Conservation (phyloP, 169 alveolate genomes). For the Plasmodium inui region DNA sequence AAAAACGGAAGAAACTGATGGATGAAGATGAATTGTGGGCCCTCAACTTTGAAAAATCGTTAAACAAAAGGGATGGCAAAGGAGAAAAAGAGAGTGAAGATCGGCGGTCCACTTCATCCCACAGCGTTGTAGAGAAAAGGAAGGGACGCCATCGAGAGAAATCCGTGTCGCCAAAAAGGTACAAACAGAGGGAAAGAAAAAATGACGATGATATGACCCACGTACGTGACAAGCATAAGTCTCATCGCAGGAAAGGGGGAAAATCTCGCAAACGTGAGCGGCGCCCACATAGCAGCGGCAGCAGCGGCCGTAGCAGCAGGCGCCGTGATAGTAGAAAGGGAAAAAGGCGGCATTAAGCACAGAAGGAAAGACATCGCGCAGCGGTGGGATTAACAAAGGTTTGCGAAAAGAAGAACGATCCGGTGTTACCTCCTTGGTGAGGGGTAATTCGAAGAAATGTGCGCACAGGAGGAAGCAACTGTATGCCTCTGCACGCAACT, state of each 20-base stretch:
- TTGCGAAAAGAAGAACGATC: not conserved
- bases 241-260: not conserved
- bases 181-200: slow-evolving; percentile 5
- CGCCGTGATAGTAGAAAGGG: not conserved
- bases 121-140: not conserved
- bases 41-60: slow-evolving; percentile 82
- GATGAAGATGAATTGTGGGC: slow-evolving; percentile 88
- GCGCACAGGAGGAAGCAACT: not conserved
- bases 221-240: slow-evolving; percentile 2
- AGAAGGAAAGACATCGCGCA: not conserved
- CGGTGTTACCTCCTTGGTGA: not conserved
- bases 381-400: not conserved
- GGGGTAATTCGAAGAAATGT: not conserved
- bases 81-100: slow-evolving; percentile 5
- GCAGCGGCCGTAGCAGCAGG: not conserved
- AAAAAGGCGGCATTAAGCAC: not conserved
- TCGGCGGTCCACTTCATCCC: slow-evolving; percentile 11
- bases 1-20: slow-evolving; percentile 47
- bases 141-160: slow-evolving; percentile 41
- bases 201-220: slow-evolving; percentile 9
- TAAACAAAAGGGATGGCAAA: slow-evolving; percentile 19
- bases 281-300: not conserved
- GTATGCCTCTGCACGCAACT: not conserved
- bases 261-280: not conserved
- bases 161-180: slow-evolving; percentile 25